Percentiles rank a stretch among this genome's conserved stretches.
phyloP scores from a whole-genome alignment of 164 flowering plant genomes.

The Tinospora cordifolia region DNA sequence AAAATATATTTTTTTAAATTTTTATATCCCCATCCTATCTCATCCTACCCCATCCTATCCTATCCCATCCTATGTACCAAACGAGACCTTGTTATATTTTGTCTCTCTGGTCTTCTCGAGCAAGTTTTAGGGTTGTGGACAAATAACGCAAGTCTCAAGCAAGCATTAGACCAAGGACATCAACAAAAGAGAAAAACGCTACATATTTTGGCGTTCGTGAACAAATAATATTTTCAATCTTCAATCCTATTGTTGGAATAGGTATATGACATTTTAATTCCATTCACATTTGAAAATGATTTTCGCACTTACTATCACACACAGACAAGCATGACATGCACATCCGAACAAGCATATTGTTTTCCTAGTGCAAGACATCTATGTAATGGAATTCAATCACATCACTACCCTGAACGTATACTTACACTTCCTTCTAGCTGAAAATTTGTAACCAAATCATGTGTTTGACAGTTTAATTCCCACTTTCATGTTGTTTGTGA shows the following conservation, averaged over 20 bases:
- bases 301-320: background rate
- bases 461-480: background rate
- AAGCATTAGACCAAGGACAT: background rate
- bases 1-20: background rate
- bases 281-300: background rate
- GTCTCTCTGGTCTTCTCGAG: background rate
- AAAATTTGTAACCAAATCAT: background rate
- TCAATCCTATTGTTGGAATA: background rate
- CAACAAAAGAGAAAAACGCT: background rate
- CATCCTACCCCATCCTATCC: too few species aligned
- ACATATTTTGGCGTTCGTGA: background rate
- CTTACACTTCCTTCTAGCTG: background rate
- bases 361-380: background rate
- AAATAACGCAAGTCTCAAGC: background rate
- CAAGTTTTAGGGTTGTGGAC: background rate
- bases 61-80: background rate
- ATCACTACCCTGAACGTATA: background rate
- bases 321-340: background rate
- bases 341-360: background rate
- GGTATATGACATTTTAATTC: background rate
- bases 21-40: too few species aligned
- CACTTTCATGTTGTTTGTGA: background rate
- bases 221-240: background rate
- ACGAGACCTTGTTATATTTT: background rate
- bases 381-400: background rate